Conservation (phyloP, 768 basidiomycete species). For the Tulasnella sp. region DNA sequence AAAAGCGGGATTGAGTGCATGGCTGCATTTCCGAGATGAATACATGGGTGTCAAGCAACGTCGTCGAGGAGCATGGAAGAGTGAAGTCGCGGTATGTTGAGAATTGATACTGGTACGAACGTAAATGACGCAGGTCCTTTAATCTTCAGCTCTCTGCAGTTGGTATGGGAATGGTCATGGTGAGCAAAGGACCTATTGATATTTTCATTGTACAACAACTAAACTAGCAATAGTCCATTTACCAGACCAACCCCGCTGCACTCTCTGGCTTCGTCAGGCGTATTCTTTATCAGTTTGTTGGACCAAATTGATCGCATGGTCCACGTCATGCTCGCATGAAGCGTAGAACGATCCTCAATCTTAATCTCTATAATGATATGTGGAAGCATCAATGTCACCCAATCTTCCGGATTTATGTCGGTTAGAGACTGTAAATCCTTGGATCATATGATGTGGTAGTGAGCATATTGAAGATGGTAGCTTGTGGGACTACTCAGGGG, state of each 20-base stretch:
- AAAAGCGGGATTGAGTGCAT: conserved; percentile 77
- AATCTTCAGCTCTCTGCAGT: conserved; percentile 43
- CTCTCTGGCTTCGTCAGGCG: conserved; percentile 68
- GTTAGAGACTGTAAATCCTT: no score
- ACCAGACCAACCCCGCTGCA: conserved; percentile 41
- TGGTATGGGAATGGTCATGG: conserved; percentile 90
- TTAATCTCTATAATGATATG: no score
- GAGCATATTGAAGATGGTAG: no score
- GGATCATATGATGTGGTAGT: no score
- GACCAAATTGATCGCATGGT: conserved; percentile 62
- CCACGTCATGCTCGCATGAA: no score
- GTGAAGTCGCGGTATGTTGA: conserved; percentile 9
- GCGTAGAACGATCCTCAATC: no score
- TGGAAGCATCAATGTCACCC: no score
- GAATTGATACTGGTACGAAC: conserved; percentile 30
- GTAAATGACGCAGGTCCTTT: background rate
- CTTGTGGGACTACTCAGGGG: no score
- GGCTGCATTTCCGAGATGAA: conserved; percentile 40
- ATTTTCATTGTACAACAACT: no score
- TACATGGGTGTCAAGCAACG: conserved; percentile 36
- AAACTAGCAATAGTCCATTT: conserved; percentile 5
- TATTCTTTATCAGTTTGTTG: conserved; percentile 80
- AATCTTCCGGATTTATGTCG: no score
- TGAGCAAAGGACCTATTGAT: conserved; percentile 24
- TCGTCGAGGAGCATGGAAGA: conserved; percentile 9